Evolutionary conservation across 148 eudicot genomes (phyloP).

Genomic region (Diospyros kaki): DNA sequence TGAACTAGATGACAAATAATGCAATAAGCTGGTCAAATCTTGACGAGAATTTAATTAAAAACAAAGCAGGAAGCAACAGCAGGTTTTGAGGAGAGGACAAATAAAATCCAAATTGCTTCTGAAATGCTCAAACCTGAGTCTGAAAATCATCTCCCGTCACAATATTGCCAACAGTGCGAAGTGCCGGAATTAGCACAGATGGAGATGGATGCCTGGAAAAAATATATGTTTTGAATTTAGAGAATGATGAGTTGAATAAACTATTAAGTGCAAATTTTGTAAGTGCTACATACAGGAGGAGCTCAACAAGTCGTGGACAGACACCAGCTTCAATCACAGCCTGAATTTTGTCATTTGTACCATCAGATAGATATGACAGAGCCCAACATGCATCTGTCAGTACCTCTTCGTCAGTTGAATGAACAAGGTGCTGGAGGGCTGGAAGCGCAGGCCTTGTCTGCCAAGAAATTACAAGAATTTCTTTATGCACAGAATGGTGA

Average conservation of each 20-base stretch:
- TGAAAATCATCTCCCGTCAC: slow-evolving; percentile 84
- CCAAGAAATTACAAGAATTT: slow-evolving; percentile 7
- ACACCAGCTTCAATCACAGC: slow-evolving; percentile 82
- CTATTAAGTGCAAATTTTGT: not conserved
- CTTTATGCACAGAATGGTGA: not conserved
- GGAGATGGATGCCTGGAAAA: slow-evolving; percentile 61
- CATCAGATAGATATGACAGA: slow-evolving; percentile 81
- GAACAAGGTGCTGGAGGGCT: slow-evolving; percentile 66
- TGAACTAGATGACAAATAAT: too few species aligned
- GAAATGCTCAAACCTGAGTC: slow-evolving; percentile 63
- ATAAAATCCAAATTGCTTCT: not conserved
- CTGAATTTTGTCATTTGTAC: slow-evolving; percentile 86
- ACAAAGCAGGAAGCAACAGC: not conserved
- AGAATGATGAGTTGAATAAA: not conserved
- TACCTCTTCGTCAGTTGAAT: slow-evolving; percentile 81
- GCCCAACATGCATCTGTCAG: slow-evolving; percentile 94
- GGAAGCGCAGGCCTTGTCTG: slow-evolving; percentile 79
- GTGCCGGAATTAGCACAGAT: slow-evolving; percentile 74
- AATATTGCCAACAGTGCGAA: slow-evolving; percentile 80
- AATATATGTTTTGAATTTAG: not conserved
- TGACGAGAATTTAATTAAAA: not conserved
- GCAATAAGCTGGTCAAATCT: not conserved
- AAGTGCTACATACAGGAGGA: slow-evolving; percentile 50
- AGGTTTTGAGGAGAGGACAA: not conserved
- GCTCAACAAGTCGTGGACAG: slow-evolving; percentile 73